Base-by-base conservation (phyloP, 225 moss, liverwort and hornwort species). In the Pseudisothecium myosuroides region DNA sequence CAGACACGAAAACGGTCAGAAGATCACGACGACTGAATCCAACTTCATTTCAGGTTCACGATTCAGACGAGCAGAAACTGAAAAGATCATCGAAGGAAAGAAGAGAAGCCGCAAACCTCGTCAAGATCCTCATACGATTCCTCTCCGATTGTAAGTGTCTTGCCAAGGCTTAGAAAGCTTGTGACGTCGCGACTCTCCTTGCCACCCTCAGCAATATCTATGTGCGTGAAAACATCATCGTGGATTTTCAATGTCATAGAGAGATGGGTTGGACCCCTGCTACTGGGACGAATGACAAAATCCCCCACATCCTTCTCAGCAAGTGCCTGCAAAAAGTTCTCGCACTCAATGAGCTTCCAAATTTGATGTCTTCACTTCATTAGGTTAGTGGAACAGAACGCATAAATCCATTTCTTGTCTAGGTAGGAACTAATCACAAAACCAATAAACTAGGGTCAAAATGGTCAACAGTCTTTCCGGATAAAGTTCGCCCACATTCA, bases 81-180 rank as follows among this genome's bases (percentile, higher is more conserved):
- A 76, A 87, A 74, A 39, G 76, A 49, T 55, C 54, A 83, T 39
- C 17, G 17, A 62, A 39, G 76, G 84, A 65, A 83, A 69, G 43
- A 86, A 50, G 69, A 72, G 39, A 60, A 89, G 87, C 13, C 66
- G 55, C 87, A 72, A 76, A 98, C 99, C 99, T 99, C 99, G 82
- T 99, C 99, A 91, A 99, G 99, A 93, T 99, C 99, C 92, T 99
- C 97, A 80, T 92, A 99, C 47, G 94, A 95, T 71, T 99, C 99
- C 78, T 97, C 99, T 82, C 95, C 96, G 82, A 99, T 99, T 12
- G 97, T 95, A 45, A 99, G 96, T 59, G 96, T 95, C 92, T 97
- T 99, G 74, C 99, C 99, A 72, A 99, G 95, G 63, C 99, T 95
- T 62, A 99, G 92, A 88, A 99, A 97, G 90, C 97, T 97, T 63